Conservation (phyloP, 129 eudicot species). For the Helichrysum umbraculigerum region DNA sequence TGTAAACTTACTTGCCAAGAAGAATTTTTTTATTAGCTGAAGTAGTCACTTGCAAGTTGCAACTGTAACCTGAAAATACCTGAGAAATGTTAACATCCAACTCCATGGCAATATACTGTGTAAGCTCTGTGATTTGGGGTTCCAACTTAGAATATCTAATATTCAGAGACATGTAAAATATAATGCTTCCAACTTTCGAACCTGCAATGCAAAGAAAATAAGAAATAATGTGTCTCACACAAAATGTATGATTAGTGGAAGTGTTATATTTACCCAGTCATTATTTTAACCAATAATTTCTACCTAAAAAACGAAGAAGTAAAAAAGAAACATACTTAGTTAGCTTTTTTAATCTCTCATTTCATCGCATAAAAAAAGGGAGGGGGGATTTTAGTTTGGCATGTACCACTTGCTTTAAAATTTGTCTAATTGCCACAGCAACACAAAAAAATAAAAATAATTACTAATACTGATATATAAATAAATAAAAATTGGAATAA, state of each 20-base stretch:
- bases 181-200: constrained; percentile 54
- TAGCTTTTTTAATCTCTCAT: constrained; percentile 1
- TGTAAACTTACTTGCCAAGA: neutral
- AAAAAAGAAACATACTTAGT: neutral
- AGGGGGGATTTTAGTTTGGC: neutral
- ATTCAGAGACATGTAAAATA: constrained; percentile 59
- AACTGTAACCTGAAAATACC: constrained; percentile 43
- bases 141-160: constrained; percentile 51
- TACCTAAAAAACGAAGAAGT: neutral
- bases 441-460: neutral
- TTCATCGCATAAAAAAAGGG: neutral
- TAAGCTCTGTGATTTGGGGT: constrained; percentile 62
- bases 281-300: neutral
- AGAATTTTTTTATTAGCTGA: neutral
- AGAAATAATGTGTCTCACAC: neutral
- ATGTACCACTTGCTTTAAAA: neutral
- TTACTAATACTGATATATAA: too few relatives aligned
- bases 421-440: neutral
- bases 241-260: neutral
- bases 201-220: constrained; percentile 47
- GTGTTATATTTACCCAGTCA: neutral
- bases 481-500: too few relatives aligned
- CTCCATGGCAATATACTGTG: constrained; percentile 58
- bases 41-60: neutral
- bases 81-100: constrained; percentile 62